These are phyloP conservation scores for Mariannaea sp. DNA, from an alignment of 2,329 filamentous ascomycete species.

Conservation along the genomic window DNA sequence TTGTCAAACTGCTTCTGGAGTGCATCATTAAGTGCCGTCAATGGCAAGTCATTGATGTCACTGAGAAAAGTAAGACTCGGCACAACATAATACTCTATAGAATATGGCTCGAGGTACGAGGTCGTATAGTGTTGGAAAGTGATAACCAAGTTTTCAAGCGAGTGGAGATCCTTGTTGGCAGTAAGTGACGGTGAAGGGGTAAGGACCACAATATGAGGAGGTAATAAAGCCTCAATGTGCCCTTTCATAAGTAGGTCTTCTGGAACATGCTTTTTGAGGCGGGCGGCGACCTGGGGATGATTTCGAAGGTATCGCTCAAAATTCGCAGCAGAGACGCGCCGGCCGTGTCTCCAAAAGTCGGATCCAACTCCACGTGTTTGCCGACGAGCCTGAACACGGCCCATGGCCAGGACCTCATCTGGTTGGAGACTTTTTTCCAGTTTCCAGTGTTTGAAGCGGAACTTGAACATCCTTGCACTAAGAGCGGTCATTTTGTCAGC, in stretches of 20 bases:
- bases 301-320: slow-evolving; percentile 7
- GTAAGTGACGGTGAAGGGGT: not conserved
- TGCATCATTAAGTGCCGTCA: no score
- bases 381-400: slow-evolving; percentile 2
- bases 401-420: slow-evolving; percentile 5
- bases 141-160: not conserved
- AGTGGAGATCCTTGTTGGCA: not conserved
- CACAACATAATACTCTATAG: no score
- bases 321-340: not conserved
- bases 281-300: not conserved
- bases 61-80: no score
- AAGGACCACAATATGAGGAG: not conserved
- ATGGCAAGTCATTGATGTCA: no score
- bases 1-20: no score
- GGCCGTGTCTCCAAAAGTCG: slow-evolving; percentile 9
- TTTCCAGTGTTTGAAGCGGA: slow-evolving; percentile 12
- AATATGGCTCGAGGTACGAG: not conserved
- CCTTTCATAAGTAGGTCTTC: not conserved
- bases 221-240: not conserved
- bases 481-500: not conserved
- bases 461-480: slow-evolving; percentile 14
- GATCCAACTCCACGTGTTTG: not conserved
- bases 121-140: not conserved
- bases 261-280: not conserved
- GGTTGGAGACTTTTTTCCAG: slow-evolving; percentile 6